These are phyloP conservation scores for Amphichorda felina DNA, from an alignment of 2,329 filamentous ascomycete species.

Conservation along the genomic window DNA sequence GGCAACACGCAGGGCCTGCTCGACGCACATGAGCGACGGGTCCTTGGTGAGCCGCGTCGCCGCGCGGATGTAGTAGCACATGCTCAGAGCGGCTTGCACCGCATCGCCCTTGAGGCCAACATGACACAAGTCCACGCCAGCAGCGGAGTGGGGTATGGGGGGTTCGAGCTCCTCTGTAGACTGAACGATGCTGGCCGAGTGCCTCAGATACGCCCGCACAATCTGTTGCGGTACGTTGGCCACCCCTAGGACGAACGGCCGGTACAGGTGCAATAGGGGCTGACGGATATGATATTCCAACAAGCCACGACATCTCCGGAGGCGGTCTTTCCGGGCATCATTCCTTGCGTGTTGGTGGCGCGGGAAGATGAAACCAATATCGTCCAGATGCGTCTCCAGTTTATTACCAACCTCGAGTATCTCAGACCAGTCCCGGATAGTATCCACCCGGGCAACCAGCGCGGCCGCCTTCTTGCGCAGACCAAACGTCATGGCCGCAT, in stretches of 20 bases:
- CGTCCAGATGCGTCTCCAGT: no score
- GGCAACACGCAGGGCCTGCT: conserved; percentile 18
- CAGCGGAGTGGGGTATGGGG: conserved; percentile 28
- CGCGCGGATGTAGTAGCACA: conserved; percentile 41
- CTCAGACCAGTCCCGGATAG: conserved; percentile 38
- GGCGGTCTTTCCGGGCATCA: no score
- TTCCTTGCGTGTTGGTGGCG: no score
- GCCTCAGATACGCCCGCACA: no score
- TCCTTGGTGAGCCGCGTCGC: conserved; percentile 16
- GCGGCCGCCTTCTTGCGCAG: conserved; percentile 36
- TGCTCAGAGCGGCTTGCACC: conserved; percentile 39
- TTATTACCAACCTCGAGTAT: conserved; percentile 41
- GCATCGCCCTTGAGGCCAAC: conserved; percentile 41
- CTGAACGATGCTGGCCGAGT: conserved; percentile 41
- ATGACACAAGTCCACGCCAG: conserved; percentile 39
- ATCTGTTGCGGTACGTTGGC: no score
- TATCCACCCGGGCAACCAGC: conserved; percentile 38
- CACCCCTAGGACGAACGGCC: no score
- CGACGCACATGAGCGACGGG: conserved; percentile 12
- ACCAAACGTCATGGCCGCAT: conserved; percentile 36
- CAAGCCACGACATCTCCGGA: no score
- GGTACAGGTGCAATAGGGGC: no score
- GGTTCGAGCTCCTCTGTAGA: conserved; percentile 43
- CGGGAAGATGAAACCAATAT: no score
- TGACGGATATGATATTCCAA: no score